A percentile compares a stretch with the other conserved stretches of the same genome.
Evolutionary conservation across 2,329 filamentous ascomycete genomes (phyloP).

Genomic region (Camillea tinctor): DNA sequence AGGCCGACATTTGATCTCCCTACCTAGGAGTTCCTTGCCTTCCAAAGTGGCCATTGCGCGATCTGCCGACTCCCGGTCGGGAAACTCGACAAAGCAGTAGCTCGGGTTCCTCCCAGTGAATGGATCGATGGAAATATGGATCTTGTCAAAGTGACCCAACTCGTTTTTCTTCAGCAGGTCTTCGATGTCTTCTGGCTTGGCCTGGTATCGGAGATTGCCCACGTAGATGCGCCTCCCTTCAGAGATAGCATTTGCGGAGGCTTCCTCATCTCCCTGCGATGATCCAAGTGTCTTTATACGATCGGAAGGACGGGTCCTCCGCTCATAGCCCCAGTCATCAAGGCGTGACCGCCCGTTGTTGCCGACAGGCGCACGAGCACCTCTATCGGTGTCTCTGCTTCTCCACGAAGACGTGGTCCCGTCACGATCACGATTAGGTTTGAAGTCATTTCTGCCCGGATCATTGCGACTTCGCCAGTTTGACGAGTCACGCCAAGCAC

Average conservation of each 20-base stretch:
- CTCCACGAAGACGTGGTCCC: constrained; percentile 9
- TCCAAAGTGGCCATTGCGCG: constrained; percentile 56
- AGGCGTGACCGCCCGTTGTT: not conserved
- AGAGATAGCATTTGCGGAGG: constrained; percentile 23
- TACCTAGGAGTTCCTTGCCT: constrained; percentile 53
- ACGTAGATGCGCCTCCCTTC: constrained; percentile 55
- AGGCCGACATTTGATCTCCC: constrained; percentile 63
- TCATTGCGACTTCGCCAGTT: constrained; percentile 12
- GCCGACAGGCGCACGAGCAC: constrained; percentile 1
- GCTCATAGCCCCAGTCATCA: not conserved
- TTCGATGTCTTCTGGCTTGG: constrained; percentile 38
- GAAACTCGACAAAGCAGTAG: constrained; percentile 73
- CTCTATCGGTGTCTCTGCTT: not conserved
- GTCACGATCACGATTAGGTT: not conserved
- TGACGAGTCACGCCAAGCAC: constrained; percentile 12
- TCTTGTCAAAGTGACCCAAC: constrained; percentile 45
- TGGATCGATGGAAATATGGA: constrained; percentile 68
- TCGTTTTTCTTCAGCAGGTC: constrained; percentile 31
- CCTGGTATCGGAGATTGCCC: constrained; percentile 63
- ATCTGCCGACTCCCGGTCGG: constrained; percentile 54
- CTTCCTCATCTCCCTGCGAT: constrained; percentile 5
- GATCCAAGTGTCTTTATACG: constrained; percentile 7
- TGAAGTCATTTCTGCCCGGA: constrained; percentile 2
- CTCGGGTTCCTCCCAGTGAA: constrained; percentile 68
- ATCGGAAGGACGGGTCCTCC: constrained; percentile 6